Base-by-base conservation (phyloP, 108 stramenopile species). In the Skeletonema costatum region DNA sequence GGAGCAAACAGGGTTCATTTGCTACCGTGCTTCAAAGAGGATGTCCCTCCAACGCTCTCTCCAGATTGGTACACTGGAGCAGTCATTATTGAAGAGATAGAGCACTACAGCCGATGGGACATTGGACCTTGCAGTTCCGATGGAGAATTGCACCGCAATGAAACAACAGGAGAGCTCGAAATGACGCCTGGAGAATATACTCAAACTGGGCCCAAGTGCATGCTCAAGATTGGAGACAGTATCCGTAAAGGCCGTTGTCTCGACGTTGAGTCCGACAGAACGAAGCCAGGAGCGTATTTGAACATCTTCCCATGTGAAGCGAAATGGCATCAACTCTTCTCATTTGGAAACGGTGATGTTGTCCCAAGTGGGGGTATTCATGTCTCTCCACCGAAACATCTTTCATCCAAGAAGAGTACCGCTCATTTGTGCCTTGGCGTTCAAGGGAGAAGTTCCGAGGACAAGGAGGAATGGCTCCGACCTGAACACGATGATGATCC, bases 71-170 rank as follows among this genome's bases (percentile, higher is more conserved):
- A 93, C 66, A 88, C 89, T 9, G 95, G 95, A 42, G 95, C 91
- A 5, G 92, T 96, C 35, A 91, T 96, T 60, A 56, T 88, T 51
- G 90, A 92, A 75, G 95, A 96, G 84, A 86, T 86, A 4, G 72
- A 79, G 16, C 74, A 74, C 8, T 89, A 85, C 71, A 93, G 91
- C 74, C 78, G 91, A 84, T 96, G 95, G 95, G 86, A 89, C 19
- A 79, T 93, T 33, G 90, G 89, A 56, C 95, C 95, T 1, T 96
- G 95, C 50, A 96, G 92, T 62, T 86, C 91, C 5, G 91, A 91
- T 77, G 92, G 92, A 44, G 71, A 76, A 61, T 73, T 96, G 59
- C 70, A 91, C 46, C 82, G 91, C 66, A 70, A 82, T 71, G 82
- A 86, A 36, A 87, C 78, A 62, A 56, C 53, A 3, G 92, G 86